Evolutionary conservation across 208 protist species (phyloP), one percentile per base, ranked within the genome.

Genomic region (Crithidia thermophila): DNA sequence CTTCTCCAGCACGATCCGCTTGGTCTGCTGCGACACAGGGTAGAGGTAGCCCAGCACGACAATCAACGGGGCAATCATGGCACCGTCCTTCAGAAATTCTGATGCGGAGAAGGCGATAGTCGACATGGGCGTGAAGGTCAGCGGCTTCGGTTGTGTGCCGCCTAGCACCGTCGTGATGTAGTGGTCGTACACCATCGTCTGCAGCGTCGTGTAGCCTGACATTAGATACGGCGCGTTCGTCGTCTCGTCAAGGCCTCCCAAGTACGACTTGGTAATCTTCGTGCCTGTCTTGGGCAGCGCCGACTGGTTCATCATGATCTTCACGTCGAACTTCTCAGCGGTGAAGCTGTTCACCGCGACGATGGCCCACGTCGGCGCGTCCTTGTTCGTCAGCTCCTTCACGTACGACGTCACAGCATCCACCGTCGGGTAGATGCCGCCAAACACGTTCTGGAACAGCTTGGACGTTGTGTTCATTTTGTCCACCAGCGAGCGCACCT

Each of bases 1-100:
- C 68, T 94, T 94, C 53, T 94, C 85, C 33, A 86, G 27, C 27
- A 94, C 88, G 43, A 94, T 75, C 5, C 81, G 81, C 64, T 84
- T 89, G 21, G 84, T 86, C 62, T 79, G 62, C 71, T 86, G 84
- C 4, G 78, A 79, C 6, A 94, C 73, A 13, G 82, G 80, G 70
- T 90, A 89, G 28, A 94, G 78, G 72, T 78, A 94, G 37, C 68
- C 75, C 11, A 92, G 59, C n/a, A 90, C 86, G 39, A 93, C 30
- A 34, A 93, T 74, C 20, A 89, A 58, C 28, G 83, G 39, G 37
- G 1, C 14, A 4, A 64, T 39, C 28, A 40, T 11, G 61, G 40
- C 59, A 14, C 58, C 83, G 20, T 31, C 43, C 13, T 58, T 23
- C n/a, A 90, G 46, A 36, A 90, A 88, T 18, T 60, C 67, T 2